phyloP scores from a whole-genome alignment of 352 stramenopile genomes.

The Hyaloperonospora brassicae region DNA sequence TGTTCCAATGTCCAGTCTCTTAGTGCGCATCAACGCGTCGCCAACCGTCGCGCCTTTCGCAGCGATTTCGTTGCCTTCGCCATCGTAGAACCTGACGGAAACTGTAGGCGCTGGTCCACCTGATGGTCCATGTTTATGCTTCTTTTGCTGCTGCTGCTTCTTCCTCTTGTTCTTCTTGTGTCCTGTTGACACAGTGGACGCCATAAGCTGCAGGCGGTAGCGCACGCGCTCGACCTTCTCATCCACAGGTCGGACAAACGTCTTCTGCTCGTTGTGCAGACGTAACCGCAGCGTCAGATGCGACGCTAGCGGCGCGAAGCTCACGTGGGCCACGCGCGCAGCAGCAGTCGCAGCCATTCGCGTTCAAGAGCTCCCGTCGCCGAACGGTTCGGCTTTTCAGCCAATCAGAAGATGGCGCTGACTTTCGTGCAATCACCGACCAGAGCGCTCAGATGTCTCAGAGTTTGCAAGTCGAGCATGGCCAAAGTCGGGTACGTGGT shows the following conservation, averaged over 20 bases:
- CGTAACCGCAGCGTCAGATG: conserved; percentile 46
- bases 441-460: too few species aligned
- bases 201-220: conserved; percentile 51
- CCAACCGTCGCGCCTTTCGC: conserved; percentile 28
- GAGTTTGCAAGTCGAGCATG: too few species aligned
- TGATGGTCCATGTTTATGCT: conserved; percentile 5
- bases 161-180: conserved; percentile 20
- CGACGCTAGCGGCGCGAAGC: conserved; percentile 30
- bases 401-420: too few species aligned
- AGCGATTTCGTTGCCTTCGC: conserved; percentile 25
- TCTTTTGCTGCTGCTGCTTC: conserved; percentile 14
- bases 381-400: too few species aligned
- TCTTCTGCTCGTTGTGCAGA: conserved; percentile 43
- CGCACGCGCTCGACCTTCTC: conserved; percentile 54
- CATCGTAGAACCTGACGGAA: conserved; percentile 39
- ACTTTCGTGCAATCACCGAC: too few species aligned
- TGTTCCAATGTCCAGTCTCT: conserved; percentile 34
- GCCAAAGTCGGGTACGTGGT: too few species aligned
- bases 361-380: too few species aligned
- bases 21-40: conserved; percentile 39
- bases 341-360: neutral
- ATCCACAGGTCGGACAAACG: conserved; percentile 30
- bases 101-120: conserved; percentile 16
- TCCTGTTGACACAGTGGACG: conserved; percentile 7
- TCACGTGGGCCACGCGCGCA: conserved; percentile 40